Conservation (phyloP, 106 monocot genomes). For the Dioscorea dumetorum region DNA sequence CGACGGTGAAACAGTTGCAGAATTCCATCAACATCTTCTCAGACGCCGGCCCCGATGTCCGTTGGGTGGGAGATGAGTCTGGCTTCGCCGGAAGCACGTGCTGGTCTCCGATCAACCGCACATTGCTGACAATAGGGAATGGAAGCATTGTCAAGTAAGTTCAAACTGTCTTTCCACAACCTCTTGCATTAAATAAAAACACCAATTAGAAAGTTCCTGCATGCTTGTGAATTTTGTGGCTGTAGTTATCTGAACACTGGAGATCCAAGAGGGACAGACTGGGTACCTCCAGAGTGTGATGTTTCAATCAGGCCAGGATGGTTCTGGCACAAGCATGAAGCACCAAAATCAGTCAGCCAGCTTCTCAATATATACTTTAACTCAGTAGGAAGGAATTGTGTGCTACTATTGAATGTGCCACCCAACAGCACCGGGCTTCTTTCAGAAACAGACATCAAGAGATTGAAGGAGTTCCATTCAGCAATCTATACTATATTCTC, state of each 20-base stretch:
- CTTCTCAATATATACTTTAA: slow-evolving; percentile 84
- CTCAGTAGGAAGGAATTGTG: slow-evolving; percentile 84
- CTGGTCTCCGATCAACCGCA: slow-evolving; percentile 74
- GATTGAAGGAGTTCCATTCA: slow-evolving; percentile 49
- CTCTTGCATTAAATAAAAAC: no score
- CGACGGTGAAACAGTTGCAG: slow-evolving; percentile 59
- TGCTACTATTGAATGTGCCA: slow-evolving; percentile 81
- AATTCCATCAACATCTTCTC: slow-evolving; percentile 89
- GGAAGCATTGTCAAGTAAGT: slow-evolving; percentile 33
- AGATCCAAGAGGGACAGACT: slow-evolving; percentile 58
- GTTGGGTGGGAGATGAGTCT: slow-evolving; percentile 86
- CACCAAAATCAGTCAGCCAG: slow-evolving; percentile 46
- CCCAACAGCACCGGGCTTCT: slow-evolving; percentile 77
- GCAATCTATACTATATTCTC: slow-evolving; percentile 61
- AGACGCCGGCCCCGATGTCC: slow-evolving; percentile 77
- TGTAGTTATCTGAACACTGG: slow-evolving; percentile 70
- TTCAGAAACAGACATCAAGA: slow-evolving; percentile 32
- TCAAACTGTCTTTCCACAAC: not conserved
- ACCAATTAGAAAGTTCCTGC: no score
- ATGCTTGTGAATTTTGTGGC: no score
- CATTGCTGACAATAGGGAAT: slow-evolving; percentile 58
- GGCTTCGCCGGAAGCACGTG: slow-evolving; percentile 68
- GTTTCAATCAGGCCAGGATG: slow-evolving; percentile 80
- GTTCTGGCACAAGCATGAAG: slow-evolving; percentile 85
- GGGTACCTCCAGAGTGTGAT: slow-evolving; percentile 96